These are phyloP conservation scores for Candida stauntonica DNA, from an alignment of 805 yeast species.

Conservation along the genomic window DNA sequence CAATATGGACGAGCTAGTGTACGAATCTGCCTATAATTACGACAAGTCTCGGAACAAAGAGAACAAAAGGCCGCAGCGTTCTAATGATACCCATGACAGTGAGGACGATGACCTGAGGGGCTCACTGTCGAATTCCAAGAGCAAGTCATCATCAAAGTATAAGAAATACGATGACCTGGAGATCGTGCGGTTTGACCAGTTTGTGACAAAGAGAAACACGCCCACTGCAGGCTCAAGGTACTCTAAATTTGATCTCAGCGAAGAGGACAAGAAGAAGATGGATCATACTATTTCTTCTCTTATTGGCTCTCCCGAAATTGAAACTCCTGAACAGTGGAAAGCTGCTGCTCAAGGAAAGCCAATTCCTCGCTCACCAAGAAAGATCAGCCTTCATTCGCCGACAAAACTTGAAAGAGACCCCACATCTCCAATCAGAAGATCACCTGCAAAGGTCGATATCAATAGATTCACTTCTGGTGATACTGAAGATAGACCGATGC, in stretches of 20 bases:
- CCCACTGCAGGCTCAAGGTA: slow-evolving; percentile 11
- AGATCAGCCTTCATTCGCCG: slow-evolving; percentile 2
- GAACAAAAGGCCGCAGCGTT: not conserved
- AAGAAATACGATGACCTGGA: slow-evolving; percentile 17
- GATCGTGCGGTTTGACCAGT: slow-evolving; percentile 26
- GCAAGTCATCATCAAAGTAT: no score
- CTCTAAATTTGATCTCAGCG: slow-evolving; percentile 21
- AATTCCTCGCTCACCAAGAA: slow-evolving; percentile 15
- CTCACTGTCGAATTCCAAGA: no score
- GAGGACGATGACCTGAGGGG: no score
- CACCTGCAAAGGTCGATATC: slow-evolving; percentile 20
- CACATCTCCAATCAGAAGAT: slow-evolving; percentile 15
- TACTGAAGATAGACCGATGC: not conserved
- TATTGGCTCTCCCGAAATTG: slow-evolving; percentile 12
- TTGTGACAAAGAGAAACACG: slow-evolving; percentile 9
- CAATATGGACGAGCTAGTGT: slow-evolving; percentile 42
- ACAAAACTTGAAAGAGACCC: not conserved
- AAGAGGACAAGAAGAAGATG: slow-evolving; percentile 18
- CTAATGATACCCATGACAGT: no score
- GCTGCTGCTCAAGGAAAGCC: slow-evolving; percentile 11
- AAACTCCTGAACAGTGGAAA: slow-evolving; percentile 5
- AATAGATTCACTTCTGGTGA: slow-evolving; percentile 1
- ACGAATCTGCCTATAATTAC: slow-evolving; percentile 57
- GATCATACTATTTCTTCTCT: slow-evolving; percentile 16
- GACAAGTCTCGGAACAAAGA: slow-evolving; percentile 33